These are phyloP conservation scores for Scheffersomyces quercinus DNA, from an alignment of 1,139 yeast genomes.

Conservation along the genomic window DNA sequence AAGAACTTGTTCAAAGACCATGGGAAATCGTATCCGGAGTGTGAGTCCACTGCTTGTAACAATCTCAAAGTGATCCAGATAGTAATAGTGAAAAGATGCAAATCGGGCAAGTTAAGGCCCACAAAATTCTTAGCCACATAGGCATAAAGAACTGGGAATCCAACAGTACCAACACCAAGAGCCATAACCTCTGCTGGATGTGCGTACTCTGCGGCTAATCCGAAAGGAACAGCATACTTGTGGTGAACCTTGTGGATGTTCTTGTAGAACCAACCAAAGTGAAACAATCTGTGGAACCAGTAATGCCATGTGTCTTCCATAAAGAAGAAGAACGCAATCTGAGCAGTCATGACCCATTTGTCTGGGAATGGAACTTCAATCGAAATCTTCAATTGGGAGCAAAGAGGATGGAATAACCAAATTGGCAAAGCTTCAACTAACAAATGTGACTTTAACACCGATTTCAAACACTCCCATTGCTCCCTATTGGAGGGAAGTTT, in stretches of 20 bases:
- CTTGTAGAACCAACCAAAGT: constrained; percentile 82
- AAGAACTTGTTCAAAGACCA: constrained; percentile 89
- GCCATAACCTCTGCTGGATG: constrained; percentile 92
- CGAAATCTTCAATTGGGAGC: constrained; percentile 72
- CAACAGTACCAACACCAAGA: constrained; percentile 92
- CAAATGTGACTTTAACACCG: constrained; percentile 81
- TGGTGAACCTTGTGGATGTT: constrained; percentile 95
- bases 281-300: constrained; percentile 88
- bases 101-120: constrained; percentile 57
- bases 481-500: constrained; percentile 76
- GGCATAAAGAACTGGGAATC: constrained; percentile 73
- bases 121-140: constrained; percentile 28
- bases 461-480: constrained; percentile 88
- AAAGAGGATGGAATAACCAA: constrained; percentile 92
- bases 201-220: constrained; percentile 94
- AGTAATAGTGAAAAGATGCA: constrained; percentile 83
- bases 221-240: constrained; percentile 95
- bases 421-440: constrained; percentile 93
- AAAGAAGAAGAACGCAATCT: constrained; percentile 73
- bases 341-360: constrained; percentile 54
- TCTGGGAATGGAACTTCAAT: constrained; percentile 84
- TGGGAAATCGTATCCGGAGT: constrained; percentile 96
- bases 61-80: constrained; percentile 86
- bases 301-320: constrained; percentile 96
- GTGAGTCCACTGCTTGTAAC: constrained; percentile 94